Evolutionary conservation across 371 early-diverging fungal species (phyloP).

Genomic region (Globomyces sp.): DNA sequence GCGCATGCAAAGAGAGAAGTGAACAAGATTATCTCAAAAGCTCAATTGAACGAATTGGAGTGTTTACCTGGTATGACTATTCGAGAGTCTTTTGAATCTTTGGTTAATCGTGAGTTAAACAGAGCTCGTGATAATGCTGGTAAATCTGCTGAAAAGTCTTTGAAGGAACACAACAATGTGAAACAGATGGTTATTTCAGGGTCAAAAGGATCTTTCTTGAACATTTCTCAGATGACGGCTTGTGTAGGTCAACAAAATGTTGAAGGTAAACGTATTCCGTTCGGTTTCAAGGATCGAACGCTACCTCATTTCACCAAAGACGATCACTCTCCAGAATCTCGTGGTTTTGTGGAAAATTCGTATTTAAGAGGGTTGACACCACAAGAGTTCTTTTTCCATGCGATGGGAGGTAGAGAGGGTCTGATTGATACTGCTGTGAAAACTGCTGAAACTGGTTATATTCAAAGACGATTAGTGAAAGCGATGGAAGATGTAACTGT

Average conservation of each 20-base stretch:
- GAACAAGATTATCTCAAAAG: conserved; percentile 78
- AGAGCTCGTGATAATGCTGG: conserved; percentile 97
- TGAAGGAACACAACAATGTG: conserved; percentile 95
- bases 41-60: conserved; percentile 86
- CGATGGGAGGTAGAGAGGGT: conserved; percentile 99
- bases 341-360: conserved; percentile 99
- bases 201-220: conserved; percentile 98
- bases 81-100: conserved; percentile 94
- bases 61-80: conserved; percentile 97
- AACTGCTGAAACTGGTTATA: conserved; percentile 99
- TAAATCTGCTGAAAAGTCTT: conserved; percentile 82
- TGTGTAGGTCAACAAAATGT: conserved; percentile 99
- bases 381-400: conserved; percentile 99
- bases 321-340: conserved; percentile 95
- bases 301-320: conserved; percentile 98
- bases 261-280: conserved; percentile 99
- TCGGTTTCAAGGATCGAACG: conserved; percentile 95
- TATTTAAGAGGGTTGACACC: conserved; percentile 98
- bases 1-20: conserved; percentile 84
- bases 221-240: conserved; percentile 99
- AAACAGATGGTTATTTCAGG: conserved; percentile 99
- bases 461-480: conserved; percentile 99
- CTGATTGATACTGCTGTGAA: conserved; percentile 99
- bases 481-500: conserved; percentile 98
- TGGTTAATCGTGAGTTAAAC: conserved; percentile 90